Evolutionary conservation across 2,329 filamentous ascomycete genomes (phyloP).

Genomic region (Alternaria angustiovoidea): DNA sequence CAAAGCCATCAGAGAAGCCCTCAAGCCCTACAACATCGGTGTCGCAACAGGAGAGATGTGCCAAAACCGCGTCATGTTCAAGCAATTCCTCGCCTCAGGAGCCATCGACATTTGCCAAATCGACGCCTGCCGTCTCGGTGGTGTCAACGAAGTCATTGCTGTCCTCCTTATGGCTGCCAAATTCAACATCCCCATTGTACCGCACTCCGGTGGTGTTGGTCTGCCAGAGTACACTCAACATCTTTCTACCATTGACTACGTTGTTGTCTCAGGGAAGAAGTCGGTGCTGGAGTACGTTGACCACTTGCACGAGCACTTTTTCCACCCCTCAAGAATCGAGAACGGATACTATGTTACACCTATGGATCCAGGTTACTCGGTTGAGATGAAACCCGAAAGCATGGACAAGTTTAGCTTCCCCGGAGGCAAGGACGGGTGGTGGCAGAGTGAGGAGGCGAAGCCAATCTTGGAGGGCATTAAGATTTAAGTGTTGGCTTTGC

Average conservation of each 20-base stretch:
- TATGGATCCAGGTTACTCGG: constrained; percentile 82
- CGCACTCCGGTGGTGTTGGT: constrained; percentile 88
- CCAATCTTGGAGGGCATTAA: constrained; percentile 70
- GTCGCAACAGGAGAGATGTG: constrained; percentile 96
- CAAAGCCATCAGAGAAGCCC: constrained; percentile 81
- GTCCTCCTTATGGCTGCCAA: constrained; percentile 86
- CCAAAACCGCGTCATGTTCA: constrained; percentile 93
- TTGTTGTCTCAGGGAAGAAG: constrained; percentile 81
- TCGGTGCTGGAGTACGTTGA: constrained; percentile 91
- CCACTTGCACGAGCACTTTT: constrained; percentile 91
- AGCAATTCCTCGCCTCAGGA: constrained; percentile 81
- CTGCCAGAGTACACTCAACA: constrained; percentile 95
- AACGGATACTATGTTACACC: constrained; percentile 91
- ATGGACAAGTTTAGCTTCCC: constrained; percentile 84
- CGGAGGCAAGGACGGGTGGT: constrained; percentile 82
- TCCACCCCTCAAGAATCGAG: constrained; percentile 79
- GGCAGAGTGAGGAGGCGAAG: constrained; percentile 81
- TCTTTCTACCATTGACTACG: constrained; percentile 90
- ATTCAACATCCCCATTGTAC: constrained; percentile 81
- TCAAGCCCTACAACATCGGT: constrained; percentile 76
- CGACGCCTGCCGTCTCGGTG: constrained; percentile 87
- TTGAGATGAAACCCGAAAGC: constrained; percentile 90
- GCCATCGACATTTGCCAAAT: constrained; percentile 90
- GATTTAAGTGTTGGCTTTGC: constrained; percentile 39
- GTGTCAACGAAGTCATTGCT: constrained; percentile 91